phyloP scores from a whole-genome alignment of 2,329 filamentous ascomycete genomes.

The Ophiocordyceps camponoti-rufipedis region DNA sequence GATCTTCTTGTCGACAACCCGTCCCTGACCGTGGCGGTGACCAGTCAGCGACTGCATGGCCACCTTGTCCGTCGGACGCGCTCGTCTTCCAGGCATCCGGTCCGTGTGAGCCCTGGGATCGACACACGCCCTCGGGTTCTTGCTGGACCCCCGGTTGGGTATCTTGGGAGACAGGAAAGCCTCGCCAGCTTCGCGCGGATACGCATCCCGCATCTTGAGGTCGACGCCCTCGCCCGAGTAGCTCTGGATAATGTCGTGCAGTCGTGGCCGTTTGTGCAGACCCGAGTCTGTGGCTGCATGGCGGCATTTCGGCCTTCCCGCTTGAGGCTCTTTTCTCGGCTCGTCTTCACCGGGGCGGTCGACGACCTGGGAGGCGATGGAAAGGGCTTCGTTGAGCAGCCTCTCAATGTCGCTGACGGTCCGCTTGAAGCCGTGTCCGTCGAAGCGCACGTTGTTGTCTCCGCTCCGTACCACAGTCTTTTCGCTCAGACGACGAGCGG shows the following conservation, averaged over 20 bases:
- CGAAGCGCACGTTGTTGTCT: constrained; percentile 7
- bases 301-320: constrained; percentile 5
- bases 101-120: background rate
- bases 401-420: constrained; percentile 25
- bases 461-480: constrained; percentile 5
- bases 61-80: background rate
- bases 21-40: background rate
- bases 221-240: constrained; percentile 6
- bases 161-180: constrained; percentile 2
- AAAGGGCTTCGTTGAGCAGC: constrained; percentile 26
- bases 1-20: background rate
- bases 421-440: constrained; percentile 13
- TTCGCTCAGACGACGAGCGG: constrained; percentile 4
- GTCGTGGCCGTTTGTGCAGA: constrained; percentile 7
- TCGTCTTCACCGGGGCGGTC: constrained; percentile 9
- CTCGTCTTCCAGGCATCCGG: background rate
- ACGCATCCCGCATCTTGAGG: constrained; percentile 1
- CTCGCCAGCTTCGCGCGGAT: background rate
- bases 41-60: background rate
- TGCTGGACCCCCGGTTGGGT: constrained; percentile 5
- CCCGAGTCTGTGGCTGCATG: constrained; percentile 11
- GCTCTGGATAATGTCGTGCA: constrained; percentile 9
- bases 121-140: background rate
- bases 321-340: background rate
- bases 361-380: constrained; percentile 21